Evolutionary conservation across 148 eudicot species (phyloP).

Genomic region (Diospyros lotus): DNA sequence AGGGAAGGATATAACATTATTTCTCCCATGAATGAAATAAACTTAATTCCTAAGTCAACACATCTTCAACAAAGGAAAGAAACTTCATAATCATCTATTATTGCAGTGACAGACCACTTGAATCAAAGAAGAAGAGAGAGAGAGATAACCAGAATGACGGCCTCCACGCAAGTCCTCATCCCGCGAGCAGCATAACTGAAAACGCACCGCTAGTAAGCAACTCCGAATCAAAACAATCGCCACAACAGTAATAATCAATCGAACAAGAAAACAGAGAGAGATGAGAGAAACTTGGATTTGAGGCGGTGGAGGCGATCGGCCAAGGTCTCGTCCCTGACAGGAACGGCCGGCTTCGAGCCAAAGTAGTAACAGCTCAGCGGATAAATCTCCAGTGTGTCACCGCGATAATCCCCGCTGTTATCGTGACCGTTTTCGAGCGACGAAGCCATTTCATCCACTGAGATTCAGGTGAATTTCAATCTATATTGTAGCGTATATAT

Average conservation of each 20-base stretch:
- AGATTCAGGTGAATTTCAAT: not conserved
- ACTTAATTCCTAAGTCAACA: not conserved
- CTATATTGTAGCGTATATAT: too few species aligned
- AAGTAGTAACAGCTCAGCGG: constrained; percentile 57
- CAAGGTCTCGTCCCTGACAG: constrained; percentile 29
- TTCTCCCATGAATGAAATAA: not conserved
- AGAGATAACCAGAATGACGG: constrained; percentile 52
- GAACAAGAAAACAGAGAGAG: not conserved
- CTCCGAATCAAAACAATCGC: not conserved
- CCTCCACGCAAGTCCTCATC: constrained; percentile 59
- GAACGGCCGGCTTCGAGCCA: constrained; percentile 37
- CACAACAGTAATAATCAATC: not conserved
- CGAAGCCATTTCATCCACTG: constrained; percentile 7
- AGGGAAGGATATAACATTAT: not conserved
- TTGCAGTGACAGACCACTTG: too few species aligned
- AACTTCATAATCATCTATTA: too few species aligned
- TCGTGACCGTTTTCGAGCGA: not conserved
- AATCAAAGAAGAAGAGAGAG: not conserved
- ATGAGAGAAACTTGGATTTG: constrained; percentile 39
- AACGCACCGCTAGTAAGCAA: not conserved
- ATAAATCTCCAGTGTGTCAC: constrained; percentile 35
- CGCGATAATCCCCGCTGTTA: not conserved
- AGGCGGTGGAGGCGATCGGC: constrained; percentile 44
- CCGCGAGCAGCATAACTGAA: constrained; percentile 62
- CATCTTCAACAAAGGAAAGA: not conserved